Evolutionary conservation across 352 stramenopile genomes (phyloP).

Genomic region (Sclerospora graminicola): DNA sequence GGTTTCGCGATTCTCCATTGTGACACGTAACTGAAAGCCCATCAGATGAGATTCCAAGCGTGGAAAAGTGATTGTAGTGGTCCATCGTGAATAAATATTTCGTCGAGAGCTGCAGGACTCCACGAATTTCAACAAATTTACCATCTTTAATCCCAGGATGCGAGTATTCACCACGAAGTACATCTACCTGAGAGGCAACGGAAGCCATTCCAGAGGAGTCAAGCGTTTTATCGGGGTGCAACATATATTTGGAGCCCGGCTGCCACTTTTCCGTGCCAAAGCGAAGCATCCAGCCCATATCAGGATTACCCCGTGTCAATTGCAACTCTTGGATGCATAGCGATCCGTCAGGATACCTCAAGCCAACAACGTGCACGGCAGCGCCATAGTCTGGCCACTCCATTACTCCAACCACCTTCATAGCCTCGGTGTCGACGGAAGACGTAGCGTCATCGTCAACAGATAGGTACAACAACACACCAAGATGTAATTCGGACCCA

Average conservation of each 20-base stretch:
- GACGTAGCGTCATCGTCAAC: conserved; percentile 9
- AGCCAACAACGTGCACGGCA: conserved; percentile 52
- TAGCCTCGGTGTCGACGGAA: not conserved
- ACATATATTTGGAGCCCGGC: conserved; percentile 73
- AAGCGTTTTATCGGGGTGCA: conserved; percentile 21
- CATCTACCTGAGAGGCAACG: conserved; percentile 15
- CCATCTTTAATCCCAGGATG: conserved; percentile 46
- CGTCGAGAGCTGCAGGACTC: conserved; percentile 53
- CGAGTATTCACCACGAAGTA: conserved; percentile 43
- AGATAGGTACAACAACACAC: conserved; percentile 66
- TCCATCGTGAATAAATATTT: conserved; percentile 84
- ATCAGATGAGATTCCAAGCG: conserved; percentile 65
- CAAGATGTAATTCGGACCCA: conserved; percentile 66
- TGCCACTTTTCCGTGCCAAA: conserved; percentile 85
- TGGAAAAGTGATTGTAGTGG: conserved; percentile 65
- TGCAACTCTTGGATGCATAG: conserved; percentile 76
- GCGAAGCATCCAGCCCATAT: conserved; percentile 81
- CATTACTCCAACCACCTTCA: conserved; percentile 53
- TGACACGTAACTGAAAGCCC: conserved; percentile 71
- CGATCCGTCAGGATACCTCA: conserved; percentile 38
- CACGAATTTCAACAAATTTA: conserved; percentile 51
- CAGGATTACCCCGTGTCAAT: conserved; percentile 64
- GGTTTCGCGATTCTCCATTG: conserved; percentile 78
- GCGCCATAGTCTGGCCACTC: conserved; percentile 81
- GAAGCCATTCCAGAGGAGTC: conserved; percentile 2